phyloP scores from a whole-genome alignment of 2,329 filamentous ascomycete genomes.

The Podosphaera aphanis region DNA sequence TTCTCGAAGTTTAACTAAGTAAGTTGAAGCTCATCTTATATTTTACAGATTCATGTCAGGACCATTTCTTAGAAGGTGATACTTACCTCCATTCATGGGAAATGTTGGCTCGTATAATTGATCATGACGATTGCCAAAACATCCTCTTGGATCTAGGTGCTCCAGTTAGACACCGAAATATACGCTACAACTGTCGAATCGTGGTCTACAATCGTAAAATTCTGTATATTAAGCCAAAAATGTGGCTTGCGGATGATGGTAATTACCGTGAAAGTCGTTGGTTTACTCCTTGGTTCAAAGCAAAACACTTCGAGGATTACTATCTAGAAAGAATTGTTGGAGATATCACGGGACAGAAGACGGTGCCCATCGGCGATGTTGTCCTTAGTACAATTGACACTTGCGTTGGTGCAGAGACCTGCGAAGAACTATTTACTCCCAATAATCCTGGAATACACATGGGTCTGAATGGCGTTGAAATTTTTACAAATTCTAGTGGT shows the following conservation, averaged over 20 bases:
- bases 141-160: slow-evolving; percentile 43
- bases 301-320: slow-evolving; percentile 37
- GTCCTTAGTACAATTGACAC: slow-evolving; percentile 30
- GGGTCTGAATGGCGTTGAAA: slow-evolving; percentile 46
- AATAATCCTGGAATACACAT: slow-evolving; percentile 28
- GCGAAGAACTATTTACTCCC: slow-evolving; percentile 43
- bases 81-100: slow-evolving; percentile 38
- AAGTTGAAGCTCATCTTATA: neutral
- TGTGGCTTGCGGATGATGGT: slow-evolving; percentile 48
- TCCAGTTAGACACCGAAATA: slow-evolving; percentile 33
- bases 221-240: slow-evolving; percentile 38
- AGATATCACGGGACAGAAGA: slow-evolving; percentile 25
- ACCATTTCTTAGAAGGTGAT: slow-evolving; percentile 19
- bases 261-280: slow-evolving; percentile 27
- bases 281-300: slow-evolving; percentile 18
- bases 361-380: slow-evolving; percentile 35
- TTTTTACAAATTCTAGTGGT: slow-evolving; percentile 46
- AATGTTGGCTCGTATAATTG: slow-evolving; percentile 34
- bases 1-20: too few species aligned
- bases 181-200: slow-evolving; percentile 38
- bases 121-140: slow-evolving; percentile 33
- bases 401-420: slow-evolving; percentile 38
- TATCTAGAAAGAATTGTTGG: slow-evolving; percentile 29
- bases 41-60: slow-evolving; percentile 1
- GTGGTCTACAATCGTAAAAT: slow-evolving; percentile 43